Percentiles rank a stretch among this genome's conserved stretches.
phyloP scores from a whole-genome alignment of 1,284 basidiomycete genomes.

The Leucoagaricus sp. region DNA sequence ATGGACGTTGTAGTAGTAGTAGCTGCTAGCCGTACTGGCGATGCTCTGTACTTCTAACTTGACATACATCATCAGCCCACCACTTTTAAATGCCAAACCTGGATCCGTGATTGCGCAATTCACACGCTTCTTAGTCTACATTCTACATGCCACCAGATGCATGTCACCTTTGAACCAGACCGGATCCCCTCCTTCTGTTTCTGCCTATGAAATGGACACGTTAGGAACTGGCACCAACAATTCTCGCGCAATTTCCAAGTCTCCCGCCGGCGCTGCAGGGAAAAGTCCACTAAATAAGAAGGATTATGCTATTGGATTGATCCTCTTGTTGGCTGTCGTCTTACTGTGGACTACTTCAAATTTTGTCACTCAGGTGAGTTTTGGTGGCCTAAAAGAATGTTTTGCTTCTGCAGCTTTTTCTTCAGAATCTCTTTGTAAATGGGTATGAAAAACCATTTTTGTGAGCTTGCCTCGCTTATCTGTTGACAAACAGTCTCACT shows the following conservation, averaged over 20 bases:
- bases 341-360: conserved; percentile 83
- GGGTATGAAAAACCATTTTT: conserved; percentile 84
- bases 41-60: background rate
- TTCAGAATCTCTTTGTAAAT: conserved; percentile 65
- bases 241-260: background rate
- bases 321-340: conserved; percentile 77
- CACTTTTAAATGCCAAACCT: background rate
- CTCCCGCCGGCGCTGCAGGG: background rate
- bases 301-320: conserved; percentile 72
- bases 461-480: conserved; percentile 41
- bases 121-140: conserved; percentile 2
- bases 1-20: background rate
- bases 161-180: background rate
- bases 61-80: background rate
- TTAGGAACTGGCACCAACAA: background rate
- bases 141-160: conserved; percentile 6
- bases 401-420: conserved; percentile 15
- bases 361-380: conserved; percentile 74
- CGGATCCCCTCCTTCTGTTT: background rate
- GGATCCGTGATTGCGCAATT: background rate
- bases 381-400: background rate
- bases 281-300: conserved; percentile 26
- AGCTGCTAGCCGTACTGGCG: background rate
- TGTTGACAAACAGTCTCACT: conserved; percentile 14
- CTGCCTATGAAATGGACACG: conserved; percentile 8